Conservation (phyloP, 805 yeast species). For the Starmerella apicola region DNA sequence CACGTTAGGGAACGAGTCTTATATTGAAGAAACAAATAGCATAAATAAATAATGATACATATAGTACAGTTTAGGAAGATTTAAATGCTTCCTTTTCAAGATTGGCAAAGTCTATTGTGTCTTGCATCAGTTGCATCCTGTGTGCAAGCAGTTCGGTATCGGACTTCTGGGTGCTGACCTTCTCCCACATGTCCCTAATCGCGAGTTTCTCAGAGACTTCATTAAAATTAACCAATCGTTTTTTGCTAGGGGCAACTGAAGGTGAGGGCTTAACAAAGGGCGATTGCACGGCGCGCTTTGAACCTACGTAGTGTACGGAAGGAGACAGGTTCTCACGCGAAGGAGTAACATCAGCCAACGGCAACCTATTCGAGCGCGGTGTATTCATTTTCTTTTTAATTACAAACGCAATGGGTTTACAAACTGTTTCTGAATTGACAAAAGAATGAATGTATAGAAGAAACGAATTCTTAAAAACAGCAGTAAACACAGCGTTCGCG, state of each 20-base stretch:
- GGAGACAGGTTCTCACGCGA: constrained; percentile 4
- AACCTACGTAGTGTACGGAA: not conserved
- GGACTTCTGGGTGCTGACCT: not conserved
- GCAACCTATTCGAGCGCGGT: constrained; percentile 2
- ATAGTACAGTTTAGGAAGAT: not conserved
- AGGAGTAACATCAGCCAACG: constrained; percentile 9
- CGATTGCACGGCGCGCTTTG: constrained; percentile 10
- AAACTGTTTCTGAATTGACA: no score
- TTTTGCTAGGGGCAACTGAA: not conserved
- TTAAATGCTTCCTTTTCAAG: constrained; percentile 7
- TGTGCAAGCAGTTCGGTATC: not conserved
- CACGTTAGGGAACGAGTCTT: no score
- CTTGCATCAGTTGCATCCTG: constrained; percentile 1
- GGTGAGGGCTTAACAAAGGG: constrained; percentile 1
- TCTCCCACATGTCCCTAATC: constrained; percentile 6
- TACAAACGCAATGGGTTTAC: no score
- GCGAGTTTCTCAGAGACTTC: constrained; percentile 5
- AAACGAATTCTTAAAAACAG: no score
- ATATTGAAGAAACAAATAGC: no score
- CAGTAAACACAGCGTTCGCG: no score
- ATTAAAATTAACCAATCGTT: not conserved
- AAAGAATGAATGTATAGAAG: no score
- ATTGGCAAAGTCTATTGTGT: constrained; percentile 14
- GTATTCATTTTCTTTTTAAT: no score
- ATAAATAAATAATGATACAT: no score